A percentile compares a stretch with the other conserved stretches of the same genome.
Evolutionary conservation across 1,284 basidiomycete genomes (phyloP).

Genomic region (Marasmius sp.): DNA sequence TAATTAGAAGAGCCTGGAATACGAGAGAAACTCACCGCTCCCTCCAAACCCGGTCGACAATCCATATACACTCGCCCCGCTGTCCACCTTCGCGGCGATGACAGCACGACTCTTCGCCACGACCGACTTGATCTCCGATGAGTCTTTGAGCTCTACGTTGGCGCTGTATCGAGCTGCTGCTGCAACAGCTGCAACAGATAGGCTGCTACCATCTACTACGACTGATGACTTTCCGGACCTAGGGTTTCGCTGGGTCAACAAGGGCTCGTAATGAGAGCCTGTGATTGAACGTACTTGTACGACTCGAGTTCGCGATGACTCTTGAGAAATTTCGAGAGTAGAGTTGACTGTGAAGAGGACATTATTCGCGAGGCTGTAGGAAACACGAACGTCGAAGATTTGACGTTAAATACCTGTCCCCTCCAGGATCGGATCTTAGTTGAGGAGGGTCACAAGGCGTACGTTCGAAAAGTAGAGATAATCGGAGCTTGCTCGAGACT

Average conservation of each 20-base stretch:
- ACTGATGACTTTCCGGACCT: conserved; percentile 59
- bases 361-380: too few species aligned
- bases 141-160: conserved; percentile 52
- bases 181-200: conserved; percentile 73
- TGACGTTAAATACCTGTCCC: too few species aligned
- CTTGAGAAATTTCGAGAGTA: conserved; percentile 49
- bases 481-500: too few species aligned
- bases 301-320: conserved; percentile 51
- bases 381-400: too few species aligned
- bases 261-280: neutral
- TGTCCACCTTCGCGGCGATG: conserved; percentile 65
- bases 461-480: too few species aligned
- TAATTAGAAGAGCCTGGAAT: neutral
- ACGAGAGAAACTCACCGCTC: conserved; percentile 46
- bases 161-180: conserved; percentile 67
- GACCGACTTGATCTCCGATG: conserved; percentile 44
- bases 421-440: too few species aligned
- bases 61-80: conserved; percentile 74
- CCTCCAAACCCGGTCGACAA: conserved; percentile 85
- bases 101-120: conserved; percentile 60
- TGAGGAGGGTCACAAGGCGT: too few species aligned
- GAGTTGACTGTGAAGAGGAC: conserved; percentile 12
- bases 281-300: conserved; percentile 45
- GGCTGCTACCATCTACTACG: conserved; percentile 63
- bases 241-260: neutral